phyloP scores from a whole-genome alignment of 2,329 filamentous ascomycete species.

The Pseudomassariella vexata region DNA sequence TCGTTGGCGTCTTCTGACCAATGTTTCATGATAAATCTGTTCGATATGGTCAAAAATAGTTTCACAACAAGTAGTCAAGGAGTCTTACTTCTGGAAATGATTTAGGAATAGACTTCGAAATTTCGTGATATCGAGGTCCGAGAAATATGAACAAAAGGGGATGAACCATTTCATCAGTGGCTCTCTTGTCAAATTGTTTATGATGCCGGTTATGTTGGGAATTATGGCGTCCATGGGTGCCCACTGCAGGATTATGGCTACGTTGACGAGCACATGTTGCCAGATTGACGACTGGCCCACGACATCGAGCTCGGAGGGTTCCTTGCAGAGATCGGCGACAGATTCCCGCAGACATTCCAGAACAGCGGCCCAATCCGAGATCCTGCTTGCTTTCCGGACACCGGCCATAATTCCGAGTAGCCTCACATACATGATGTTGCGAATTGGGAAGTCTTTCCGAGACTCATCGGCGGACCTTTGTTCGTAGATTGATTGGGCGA shows the following conservation, averaged over 20 bases:
- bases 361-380: slow-evolving; percentile 65
- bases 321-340: slow-evolving; percentile 41
- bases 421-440: slow-evolving; percentile 42
- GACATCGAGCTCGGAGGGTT: slow-evolving; percentile 28
- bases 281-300: slow-evolving; percentile 38
- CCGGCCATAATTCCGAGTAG: slow-evolving; percentile 67
- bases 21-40: slow-evolving; percentile 68
- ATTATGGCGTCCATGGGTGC: slow-evolving; percentile 77
- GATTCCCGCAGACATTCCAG: slow-evolving; percentile 50
- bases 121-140: slow-evolving; percentile 64
- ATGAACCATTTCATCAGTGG: slow-evolving; percentile 70
- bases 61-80: no score
- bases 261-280: slow-evolving; percentile 50
- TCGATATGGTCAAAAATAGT: no score
- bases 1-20: slow-evolving; percentile 65
- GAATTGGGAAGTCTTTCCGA: slow-evolving; percentile 27
- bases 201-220: slow-evolving; percentile 60
- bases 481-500: slow-evolving; percentile 58
- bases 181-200: slow-evolving; percentile 58
- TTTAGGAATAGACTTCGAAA: slow-evolving; percentile 76
- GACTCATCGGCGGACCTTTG: slow-evolving; percentile 34
- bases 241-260: slow-evolving; percentile 64
- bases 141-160: slow-evolving; percentile 76
- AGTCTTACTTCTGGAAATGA: slow-evolving; percentile 69
- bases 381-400: slow-evolving; percentile 73